Percentiles rank a stretch among this genome's conserved stretches.
Conservation (phyloP, 495 filamentous ascomycete genomes). For the Neurospora sp. region DNA sequence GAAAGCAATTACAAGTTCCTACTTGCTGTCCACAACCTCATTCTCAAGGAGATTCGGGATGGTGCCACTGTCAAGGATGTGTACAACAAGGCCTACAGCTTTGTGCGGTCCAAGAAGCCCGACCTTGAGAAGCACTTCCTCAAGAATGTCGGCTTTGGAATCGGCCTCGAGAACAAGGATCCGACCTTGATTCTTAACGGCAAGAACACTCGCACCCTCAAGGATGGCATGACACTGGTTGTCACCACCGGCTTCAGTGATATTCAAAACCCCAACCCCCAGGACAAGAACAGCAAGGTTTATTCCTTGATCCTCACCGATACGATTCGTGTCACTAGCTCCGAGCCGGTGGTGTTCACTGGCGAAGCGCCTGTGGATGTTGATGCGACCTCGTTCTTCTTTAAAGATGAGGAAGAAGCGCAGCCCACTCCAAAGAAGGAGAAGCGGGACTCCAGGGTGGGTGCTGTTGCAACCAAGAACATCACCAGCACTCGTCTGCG, state of each 20-base stretch:
- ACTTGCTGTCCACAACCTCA: constrained; percentile 68
- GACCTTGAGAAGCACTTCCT: constrained; percentile 89
- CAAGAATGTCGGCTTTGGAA: constrained; percentile 80
- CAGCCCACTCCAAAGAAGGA: constrained; percentile 60
- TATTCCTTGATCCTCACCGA: constrained; percentile 89
- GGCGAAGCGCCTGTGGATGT: constrained; percentile 82
- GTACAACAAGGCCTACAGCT: constrained; percentile 71
- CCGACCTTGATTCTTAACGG: constrained; percentile 67
- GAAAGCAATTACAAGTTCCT: constrained; percentile 92
- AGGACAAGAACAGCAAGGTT: constrained; percentile 73
- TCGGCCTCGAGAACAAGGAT: constrained; percentile 87
- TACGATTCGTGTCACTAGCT: constrained; percentile 76
- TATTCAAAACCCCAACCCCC: constrained; percentile 68
- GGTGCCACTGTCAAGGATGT: constrained; percentile 82
- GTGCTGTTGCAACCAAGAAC: constrained; percentile 78
- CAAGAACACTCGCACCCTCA: constrained; percentile 72
- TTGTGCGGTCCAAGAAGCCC: constrained; percentile 79
- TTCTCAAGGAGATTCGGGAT: constrained; percentile 85
- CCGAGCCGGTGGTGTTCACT: constrained; percentile 78
- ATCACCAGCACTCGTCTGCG: constrained; percentile 89
- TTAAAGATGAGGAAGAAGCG: constrained; percentile 79
- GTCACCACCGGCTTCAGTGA: constrained; percentile 82
- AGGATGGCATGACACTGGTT: constrained; percentile 93
- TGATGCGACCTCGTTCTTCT: constrained; percentile 92
- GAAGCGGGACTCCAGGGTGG: constrained; percentile 71